phyloP scores from a whole-genome alignment of 2,329 filamentous ascomycete genomes.

The Elsinoe arachidis region DNA sequence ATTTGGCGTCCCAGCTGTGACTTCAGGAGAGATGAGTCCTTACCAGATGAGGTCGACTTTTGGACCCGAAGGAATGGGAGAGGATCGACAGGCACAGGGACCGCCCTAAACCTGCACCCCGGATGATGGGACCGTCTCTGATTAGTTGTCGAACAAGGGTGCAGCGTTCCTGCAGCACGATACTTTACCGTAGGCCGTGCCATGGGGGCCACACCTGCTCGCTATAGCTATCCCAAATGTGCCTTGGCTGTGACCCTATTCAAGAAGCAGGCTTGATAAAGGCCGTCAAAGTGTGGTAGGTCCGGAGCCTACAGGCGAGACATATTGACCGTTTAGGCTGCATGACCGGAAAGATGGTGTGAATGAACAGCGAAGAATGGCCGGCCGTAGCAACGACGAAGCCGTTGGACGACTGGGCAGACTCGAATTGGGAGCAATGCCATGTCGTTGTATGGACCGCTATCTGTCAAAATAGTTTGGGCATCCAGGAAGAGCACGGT shows the following conservation, averaged over 20 bases:
- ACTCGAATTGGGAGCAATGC: background rate
- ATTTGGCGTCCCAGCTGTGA: background rate
- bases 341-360: background rate
- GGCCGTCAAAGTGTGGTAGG: background rate
- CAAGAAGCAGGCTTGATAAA: background rate
- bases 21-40: background rate
- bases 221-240: background rate
- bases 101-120: conserved; percentile 3
- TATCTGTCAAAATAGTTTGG: background rate
- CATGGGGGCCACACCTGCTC: background rate
- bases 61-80: background rate
- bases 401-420: background rate
- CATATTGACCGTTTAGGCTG: conserved; percentile 6
- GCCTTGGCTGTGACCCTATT: background rate
- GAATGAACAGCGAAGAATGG: background rate
- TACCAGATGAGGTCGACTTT: conserved; percentile 2
- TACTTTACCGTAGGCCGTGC: background rate
- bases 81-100: conserved; percentile 5
- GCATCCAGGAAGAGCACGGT: background rate
- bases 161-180: background rate
- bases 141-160: background rate
- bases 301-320: background rate
- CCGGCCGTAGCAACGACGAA: background rate
- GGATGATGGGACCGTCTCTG: background rate
- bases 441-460: background rate